Evolutionary conservation across 306 rosid species (phyloP), one percentile per base, ranked within the genome.

Genomic region (Oxytropis ochrocephala): DNA sequence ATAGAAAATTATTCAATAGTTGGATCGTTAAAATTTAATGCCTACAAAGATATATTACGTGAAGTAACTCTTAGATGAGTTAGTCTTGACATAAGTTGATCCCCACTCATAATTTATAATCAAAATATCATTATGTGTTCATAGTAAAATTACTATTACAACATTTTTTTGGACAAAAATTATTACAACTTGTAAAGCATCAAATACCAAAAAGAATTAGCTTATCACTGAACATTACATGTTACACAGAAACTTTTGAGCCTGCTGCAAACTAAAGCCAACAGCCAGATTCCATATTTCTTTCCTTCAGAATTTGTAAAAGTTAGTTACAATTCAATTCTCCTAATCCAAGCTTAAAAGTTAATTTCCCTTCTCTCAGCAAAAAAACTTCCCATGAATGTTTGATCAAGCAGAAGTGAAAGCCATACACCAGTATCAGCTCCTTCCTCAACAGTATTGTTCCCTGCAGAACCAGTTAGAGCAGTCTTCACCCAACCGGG

Each of bases 341-440:
- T 27, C 55, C 59, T 13, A 46, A 70, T 9, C 48, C 72, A 53
- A 56, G n/a, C n/a, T 82, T 80, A 93, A 76, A 80, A 93, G 73
- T 86, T 90, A 19, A 93, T 74, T 81, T 90, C 97, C n/a, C 91
- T 78, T 77, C 98, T 88, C 85, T 93, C 98, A 2, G 97, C 98
- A 4, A 90, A 90, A 70, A 88, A 83, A 27, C 82, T 85, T 14
- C 96, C 98, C 0, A 86, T 80, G 33, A 83, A 21, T 54, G 90
- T 78, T 72, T 83, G 91, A 39, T 88, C 96, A 9, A 86, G 86
- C 46, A 85, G 86, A 70, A 93, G 85, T 80, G 96, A 85, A 78
- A 93, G 96, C 98, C 98, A 90, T 1, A 90, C 97, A 14, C 81
- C 98, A 75, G 94, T 88, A 82, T 93, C 98, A 66, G 98, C 98